phyloP scores from a whole-genome alignment of 169 alveolate genomes.

The Plasmodium adleri region DNA sequence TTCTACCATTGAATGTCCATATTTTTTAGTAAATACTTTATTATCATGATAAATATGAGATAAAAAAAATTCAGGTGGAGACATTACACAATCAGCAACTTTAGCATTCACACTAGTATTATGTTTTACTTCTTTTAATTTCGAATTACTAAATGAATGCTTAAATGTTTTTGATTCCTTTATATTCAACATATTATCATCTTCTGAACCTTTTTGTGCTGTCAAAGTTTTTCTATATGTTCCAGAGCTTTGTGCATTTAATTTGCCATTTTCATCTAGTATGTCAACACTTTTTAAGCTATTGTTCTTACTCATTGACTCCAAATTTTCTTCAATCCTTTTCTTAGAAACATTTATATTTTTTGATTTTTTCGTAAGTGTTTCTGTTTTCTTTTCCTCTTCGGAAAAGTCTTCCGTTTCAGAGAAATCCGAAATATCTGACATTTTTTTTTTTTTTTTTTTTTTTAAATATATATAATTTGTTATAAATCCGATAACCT shows the following conservation, averaged over 20 bases:
- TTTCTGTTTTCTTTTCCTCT: conserved; percentile 25
- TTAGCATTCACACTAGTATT: conserved; percentile 25
- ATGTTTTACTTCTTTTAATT: conserved; percentile 32
- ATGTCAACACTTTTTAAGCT: conserved; percentile 17
- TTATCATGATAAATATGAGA: conserved; percentile 78
- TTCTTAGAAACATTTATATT: conserved; percentile 26
- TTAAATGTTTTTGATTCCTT: conserved; percentile 32
- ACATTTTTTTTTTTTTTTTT: conserved; percentile 33
- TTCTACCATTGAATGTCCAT: conserved; percentile 73
- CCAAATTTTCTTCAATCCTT: conserved; percentile 11
- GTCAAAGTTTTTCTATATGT: conserved; percentile 9
- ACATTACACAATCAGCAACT: conserved; percentile 77
- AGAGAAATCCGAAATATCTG: conserved; percentile 65
- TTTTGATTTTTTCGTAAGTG: conserved; percentile 9
- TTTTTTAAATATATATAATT: neutral
- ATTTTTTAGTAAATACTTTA: conserved; percentile 71
- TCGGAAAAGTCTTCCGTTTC: conserved; percentile 30
- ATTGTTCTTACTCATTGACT: conserved; percentile 16
- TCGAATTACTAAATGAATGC: conserved; percentile 15
- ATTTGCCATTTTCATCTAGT: conserved; percentile 21
- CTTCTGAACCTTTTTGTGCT: conserved; percentile 27
- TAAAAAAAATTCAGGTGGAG: conserved; percentile 76
- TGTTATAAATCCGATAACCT: too few species aligned
- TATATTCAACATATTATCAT: conserved; percentile 26
- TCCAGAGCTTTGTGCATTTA: conserved; percentile 30